Evolutionary conservation across 1,284 basidiomycete genomes (phyloP).

Genomic region (Cutaneotrichosporon spelunceum): DNA sequence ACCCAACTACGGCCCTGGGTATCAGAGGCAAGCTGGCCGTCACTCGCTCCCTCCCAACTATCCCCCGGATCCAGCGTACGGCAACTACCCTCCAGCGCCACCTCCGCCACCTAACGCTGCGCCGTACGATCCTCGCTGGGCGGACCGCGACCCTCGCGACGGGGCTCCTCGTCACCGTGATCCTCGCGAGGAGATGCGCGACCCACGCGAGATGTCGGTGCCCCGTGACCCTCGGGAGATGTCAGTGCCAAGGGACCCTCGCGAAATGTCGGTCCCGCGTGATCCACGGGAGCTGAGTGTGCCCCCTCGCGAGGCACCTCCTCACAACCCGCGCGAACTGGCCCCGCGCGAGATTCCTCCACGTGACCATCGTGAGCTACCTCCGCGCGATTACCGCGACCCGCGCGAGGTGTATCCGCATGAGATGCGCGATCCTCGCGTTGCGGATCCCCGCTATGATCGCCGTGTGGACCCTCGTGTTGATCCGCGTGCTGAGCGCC

Average conservation of each 20-base stretch:
- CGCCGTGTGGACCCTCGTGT: background rate
- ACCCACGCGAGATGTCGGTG: background rate
- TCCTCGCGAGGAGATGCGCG: constrained; percentile 12
- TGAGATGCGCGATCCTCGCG: constrained; percentile 7
- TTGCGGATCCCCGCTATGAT: background rate
- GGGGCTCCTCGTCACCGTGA: constrained; percentile 9
- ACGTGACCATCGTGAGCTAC: constrained; percentile 8
- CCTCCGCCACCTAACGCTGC: constrained; percentile 13
- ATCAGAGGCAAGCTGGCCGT: constrained; percentile 5
- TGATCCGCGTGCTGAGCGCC: background rate
- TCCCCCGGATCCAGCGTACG: constrained; percentile 8
- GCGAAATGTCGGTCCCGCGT: constrained; percentile 5
- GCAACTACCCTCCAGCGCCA: constrained; percentile 6
- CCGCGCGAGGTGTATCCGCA: constrained; percentile 8
- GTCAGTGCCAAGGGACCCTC: constrained; percentile 1
- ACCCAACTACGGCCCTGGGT: constrained; percentile 3
- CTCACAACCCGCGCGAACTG: constrained; percentile 10
- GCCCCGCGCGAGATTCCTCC: constrained; percentile 6
- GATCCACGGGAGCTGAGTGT: constrained; percentile 4
- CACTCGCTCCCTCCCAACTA: constrained; percentile 11
- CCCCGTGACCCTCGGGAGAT: constrained; percentile 12
- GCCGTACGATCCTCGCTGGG: constrained; percentile 19
- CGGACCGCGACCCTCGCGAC: constrained; percentile 12
- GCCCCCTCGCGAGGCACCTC: constrained; percentile 8
- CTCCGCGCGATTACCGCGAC: constrained; percentile 11